These are phyloP conservation scores for Lachancea dasiensis DNA, from an alignment of 805 yeast species.

Conservation along the genomic window DNA sequence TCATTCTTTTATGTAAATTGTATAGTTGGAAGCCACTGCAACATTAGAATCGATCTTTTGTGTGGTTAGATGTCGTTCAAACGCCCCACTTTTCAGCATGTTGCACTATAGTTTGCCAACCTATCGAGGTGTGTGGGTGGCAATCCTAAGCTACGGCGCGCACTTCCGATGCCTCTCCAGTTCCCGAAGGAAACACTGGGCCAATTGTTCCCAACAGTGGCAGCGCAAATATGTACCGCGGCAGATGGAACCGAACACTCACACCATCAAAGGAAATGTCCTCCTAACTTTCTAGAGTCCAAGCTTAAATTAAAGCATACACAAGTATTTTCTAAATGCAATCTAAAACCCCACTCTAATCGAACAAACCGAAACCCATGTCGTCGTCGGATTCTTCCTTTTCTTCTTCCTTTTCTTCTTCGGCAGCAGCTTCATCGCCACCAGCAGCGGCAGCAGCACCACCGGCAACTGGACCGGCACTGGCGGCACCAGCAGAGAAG, in stretches of 20 bases:
- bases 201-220: too few species aligned
- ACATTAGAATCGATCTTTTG: background rate
- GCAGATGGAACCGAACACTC: too few species aligned
- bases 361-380: slow-evolving; percentile 91
- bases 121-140: too few species aligned
- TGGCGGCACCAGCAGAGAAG: slow-evolving; percentile 47
- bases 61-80: background rate
- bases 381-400: slow-evolving; percentile 77
- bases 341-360: slow-evolving; percentile 41
- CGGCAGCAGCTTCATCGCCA: slow-evolving; percentile 49
- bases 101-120: too few species aligned
- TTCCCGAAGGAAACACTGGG: too few species aligned
- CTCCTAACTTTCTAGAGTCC: slow-evolving; percentile 1
- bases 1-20: slow-evolving; percentile 28
- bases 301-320: slow-evolving; percentile 10
- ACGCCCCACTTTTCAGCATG: too few species aligned
- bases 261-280: background rate
- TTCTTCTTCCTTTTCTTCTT: slow-evolving; percentile 51
- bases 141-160: too few species aligned
- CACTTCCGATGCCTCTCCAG: too few species aligned
- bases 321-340: slow-evolving; percentile 5
- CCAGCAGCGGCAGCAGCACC: slow-evolving; percentile 42
- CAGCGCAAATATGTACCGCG: background rate
- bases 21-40: slow-evolving; percentile 31
- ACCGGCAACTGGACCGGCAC: slow-evolving; percentile 38